Percentiles rank a stretch among this genome's conserved stretches.
phyloP scores from a whole-genome alignment of 208 protist genomes.

The Porcisia deanei region DNA sequence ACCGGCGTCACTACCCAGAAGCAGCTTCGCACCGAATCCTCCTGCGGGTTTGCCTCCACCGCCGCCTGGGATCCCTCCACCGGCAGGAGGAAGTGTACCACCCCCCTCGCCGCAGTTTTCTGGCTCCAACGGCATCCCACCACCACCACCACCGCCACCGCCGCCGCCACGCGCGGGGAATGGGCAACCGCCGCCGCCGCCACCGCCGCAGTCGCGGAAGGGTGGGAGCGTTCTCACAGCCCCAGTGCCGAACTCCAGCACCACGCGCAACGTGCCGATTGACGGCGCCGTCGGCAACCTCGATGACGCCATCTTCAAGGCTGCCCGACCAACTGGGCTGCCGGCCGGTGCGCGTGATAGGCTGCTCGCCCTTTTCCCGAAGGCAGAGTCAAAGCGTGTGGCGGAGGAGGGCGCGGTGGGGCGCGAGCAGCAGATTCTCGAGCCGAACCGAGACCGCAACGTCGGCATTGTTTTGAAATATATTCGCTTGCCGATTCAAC shows the following conservation, averaged over 20 bases:
- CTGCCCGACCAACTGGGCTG: not conserved
- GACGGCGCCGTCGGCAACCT: slow-evolving; percentile 33
- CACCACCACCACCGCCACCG: slow-evolving; percentile 33
- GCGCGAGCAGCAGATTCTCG: slow-evolving; percentile 36
- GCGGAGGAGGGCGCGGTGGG: slow-evolving; percentile 15
- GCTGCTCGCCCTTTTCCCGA: slow-evolving; percentile 35
- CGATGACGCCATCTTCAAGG: slow-evolving; percentile 38
- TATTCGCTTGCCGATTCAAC: slow-evolving; percentile 74
- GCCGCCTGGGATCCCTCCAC: slow-evolving; percentile 12
- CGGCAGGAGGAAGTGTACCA: slow-evolving; percentile 8
- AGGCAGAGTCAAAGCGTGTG: slow-evolving; percentile 19
- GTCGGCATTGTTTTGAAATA: slow-evolving; percentile 79
- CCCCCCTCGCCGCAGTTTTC: slow-evolving; percentile 11
- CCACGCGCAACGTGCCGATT: slow-evolving; percentile 63
- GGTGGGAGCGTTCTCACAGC: not conserved
- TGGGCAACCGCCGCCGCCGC: slow-evolving; percentile 25
- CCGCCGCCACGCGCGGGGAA: slow-evolving; percentile 27
- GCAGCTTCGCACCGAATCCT: slow-evolving; percentile 3
- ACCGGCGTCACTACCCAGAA: slow-evolving; percentile 17
- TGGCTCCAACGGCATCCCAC: not conserved
- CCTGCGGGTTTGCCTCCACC: slow-evolving; percentile 36
- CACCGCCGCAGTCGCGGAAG: slow-evolving; percentile 28
- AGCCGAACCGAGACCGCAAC: slow-evolving; percentile 64
- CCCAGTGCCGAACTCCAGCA: slow-evolving; percentile 19
- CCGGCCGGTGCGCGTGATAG: slow-evolving; percentile 14